Evolutionary conservation across 768 basidiomycete species (phyloP), one percentile per base, ranked within the genome.

Genomic region (Podaxis mareebaensis): DNA sequence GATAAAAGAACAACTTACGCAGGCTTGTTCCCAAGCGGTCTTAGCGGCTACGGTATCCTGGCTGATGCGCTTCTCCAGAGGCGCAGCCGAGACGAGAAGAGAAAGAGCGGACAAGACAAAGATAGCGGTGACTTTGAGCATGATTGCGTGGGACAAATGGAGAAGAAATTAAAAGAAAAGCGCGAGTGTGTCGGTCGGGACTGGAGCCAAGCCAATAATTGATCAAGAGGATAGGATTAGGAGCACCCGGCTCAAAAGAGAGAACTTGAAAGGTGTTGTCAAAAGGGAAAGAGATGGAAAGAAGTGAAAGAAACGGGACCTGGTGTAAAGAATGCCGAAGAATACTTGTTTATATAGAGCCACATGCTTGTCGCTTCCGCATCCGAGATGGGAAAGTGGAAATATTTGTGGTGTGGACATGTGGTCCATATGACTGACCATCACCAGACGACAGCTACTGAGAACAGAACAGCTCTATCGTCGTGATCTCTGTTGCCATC

Each of bases 1-100:
- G 40, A 61, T 54, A 36, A 33, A 53, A 33, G 17, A 62, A 44
- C n/a, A 30, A 77, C 83, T 38, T 74, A 85, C 82, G 61, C 85
- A 85, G 53, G 84, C 84, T 49, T 77, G 70, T 66, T 81, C 82
- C 84, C 83, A 86, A 53, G 79, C 69, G 17, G 70, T 67, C 13
- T 82, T 84, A 1, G 84, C 77, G 53, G 79, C 81, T 3, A 77
- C 60, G 55, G 83, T 84, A 44, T 71, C 68, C 69, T 85, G 84
- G 1, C 75, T 78, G 66, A 85, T 83, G 42, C 83, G 81, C 73
- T 81, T 85, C 60, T 75, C 54, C 53, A 75, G 68, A 15, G 76
- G 75, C 51, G 75, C 71, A 63, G 75, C 75, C 15, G 73, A 67
- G 44, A 74, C 75, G 42, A 72, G 58, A 15, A 17, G 22, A 30